Conservation (phyloP, 805 yeast genomes). For the Yamadazyma philogaea region DNA sequence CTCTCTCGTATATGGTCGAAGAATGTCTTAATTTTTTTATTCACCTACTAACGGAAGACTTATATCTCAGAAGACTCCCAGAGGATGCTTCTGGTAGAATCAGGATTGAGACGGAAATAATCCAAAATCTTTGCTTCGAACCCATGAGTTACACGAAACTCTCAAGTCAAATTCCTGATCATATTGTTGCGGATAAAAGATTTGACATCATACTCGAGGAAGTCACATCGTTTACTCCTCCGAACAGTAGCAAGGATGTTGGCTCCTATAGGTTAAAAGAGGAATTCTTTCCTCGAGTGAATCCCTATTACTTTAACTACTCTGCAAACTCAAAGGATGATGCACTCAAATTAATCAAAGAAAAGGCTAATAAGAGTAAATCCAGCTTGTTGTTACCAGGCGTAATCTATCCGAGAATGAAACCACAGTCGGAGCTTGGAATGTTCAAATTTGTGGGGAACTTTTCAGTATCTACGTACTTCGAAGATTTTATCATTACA, state of each 20-base stretch:
- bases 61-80: slow-evolving; percentile 49
- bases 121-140: slow-evolving; percentile 78
- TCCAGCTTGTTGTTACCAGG: slow-evolving; percentile 35
- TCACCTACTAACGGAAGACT: slow-evolving; percentile 63
- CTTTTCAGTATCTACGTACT: slow-evolving; percentile 52
- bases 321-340: slow-evolving; percentile 79
- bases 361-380: slow-evolving; percentile 38
- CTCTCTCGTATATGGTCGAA: slow-evolving; percentile 65
- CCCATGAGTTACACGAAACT: slow-evolving; percentile 70
- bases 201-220: slow-evolving; percentile 54
- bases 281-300: slow-evolving; percentile 29
- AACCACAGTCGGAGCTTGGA: slow-evolving; percentile 30
- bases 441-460: slow-evolving; percentile 45
- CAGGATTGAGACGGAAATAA: slow-evolving; percentile 64
- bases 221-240: slow-evolving; percentile 31
- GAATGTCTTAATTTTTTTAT: slow-evolving; percentile 72
- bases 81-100: slow-evolving; percentile 48
- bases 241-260: slow-evolving; percentile 32
- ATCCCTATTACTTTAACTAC: slow-evolving; percentile 78
- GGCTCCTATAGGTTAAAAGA: slow-evolving; percentile 39
- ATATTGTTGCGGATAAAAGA: slow-evolving; percentile 63
- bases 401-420: slow-evolving; percentile 55
- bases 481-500: slow-evolving; percentile 51
- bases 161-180: slow-evolving; percentile 69
- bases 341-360: slow-evolving; percentile 63